A percentile compares a stretch with the other conserved stretches of the same genome.
Conservation (phyloP, 2,329 filamentous ascomycete genomes). For the Fonsecaea erecta region DNA sequence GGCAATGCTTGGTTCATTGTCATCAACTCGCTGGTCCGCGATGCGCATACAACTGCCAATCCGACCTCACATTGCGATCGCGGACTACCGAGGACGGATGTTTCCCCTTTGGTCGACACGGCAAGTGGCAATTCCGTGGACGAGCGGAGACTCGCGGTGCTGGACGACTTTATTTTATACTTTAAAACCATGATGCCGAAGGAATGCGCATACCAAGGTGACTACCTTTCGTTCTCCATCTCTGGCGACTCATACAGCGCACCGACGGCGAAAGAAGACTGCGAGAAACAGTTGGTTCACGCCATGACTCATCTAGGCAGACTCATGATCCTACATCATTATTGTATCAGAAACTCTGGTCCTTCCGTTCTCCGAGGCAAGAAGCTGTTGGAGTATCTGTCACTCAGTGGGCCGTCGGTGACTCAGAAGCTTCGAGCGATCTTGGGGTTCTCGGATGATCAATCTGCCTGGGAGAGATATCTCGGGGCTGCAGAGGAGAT, state of each 20-base stretch:
- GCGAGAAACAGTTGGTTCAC: conserved; percentile 6
- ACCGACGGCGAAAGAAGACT: neutral
- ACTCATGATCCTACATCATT: conserved; percentile 7
- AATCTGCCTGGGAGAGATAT: conserved; percentile 6
- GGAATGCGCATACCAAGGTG: conserved; percentile 6
- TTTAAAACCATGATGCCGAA: conserved; percentile 4
- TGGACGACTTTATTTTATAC: conserved; percentile 8
- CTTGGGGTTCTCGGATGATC: conserved; percentile 8
- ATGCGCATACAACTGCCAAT: conserved; percentile 6
- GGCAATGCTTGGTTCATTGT: conserved; percentile 13
- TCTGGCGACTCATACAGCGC: conserved; percentile 2
- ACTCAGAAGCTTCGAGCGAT: conserved; percentile 8
- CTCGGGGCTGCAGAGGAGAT: conserved; percentile 10
- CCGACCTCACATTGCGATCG: conserved; percentile 8
- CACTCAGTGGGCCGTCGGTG: neutral
- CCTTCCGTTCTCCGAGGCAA: neutral
- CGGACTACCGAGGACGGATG: neutral
- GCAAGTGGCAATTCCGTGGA: neutral
- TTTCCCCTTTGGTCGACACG: neutral
- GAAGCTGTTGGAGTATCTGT: neutral
- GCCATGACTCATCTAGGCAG: conserved; percentile 8
- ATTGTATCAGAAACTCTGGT: neutral
- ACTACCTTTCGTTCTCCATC: conserved; percentile 8
- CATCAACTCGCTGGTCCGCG: conserved; percentile 10
- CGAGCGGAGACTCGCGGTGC: conserved; percentile 1